phyloP scores from a whole-genome alignment of 2,329 filamentous ascomycete genomes.

The Triangularia verruculosa region DNA sequence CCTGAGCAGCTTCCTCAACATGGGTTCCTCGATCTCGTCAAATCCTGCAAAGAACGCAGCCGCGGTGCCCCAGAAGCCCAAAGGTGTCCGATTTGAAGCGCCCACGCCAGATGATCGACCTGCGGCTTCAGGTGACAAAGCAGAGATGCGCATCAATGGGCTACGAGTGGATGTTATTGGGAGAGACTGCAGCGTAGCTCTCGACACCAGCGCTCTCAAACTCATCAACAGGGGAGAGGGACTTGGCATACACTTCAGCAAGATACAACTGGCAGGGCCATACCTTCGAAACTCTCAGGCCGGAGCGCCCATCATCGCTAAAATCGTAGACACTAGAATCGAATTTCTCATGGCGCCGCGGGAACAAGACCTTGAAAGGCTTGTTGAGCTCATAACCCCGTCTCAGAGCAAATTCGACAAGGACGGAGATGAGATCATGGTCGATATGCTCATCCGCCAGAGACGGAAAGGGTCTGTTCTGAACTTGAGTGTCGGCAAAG shows the following conservation, averaged over 20 bases:
- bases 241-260: slow-evolving; percentile 70
- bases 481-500: slow-evolving; percentile 62
- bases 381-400: slow-evolving; percentile 84
- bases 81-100: slow-evolving; percentile 58
- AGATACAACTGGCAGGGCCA: slow-evolving; percentile 72
- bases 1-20: slow-evolving; percentile 83
- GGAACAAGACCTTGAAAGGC: slow-evolving; percentile 74
- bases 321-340: slow-evolving; percentile 64
- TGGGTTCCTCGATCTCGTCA: slow-evolving; percentile 80
- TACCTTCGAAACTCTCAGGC: slow-evolving; percentile 51
- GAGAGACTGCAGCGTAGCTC: slow-evolving; percentile 67
- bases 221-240: slow-evolving; percentile 71
- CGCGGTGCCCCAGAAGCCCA: slow-evolving; percentile 42
- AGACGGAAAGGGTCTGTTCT: slow-evolving; percentile 82
- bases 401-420: slow-evolving; percentile 86
- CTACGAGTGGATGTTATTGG: slow-evolving; percentile 74
- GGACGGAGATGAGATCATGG: slow-evolving; percentile 86
- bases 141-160: slow-evolving; percentile 74
- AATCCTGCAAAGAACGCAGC: slow-evolving; percentile 48
- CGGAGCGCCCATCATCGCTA: slow-evolving; percentile 59
- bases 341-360: slow-evolving; percentile 72
- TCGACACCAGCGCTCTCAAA: slow-evolving; percentile 81
- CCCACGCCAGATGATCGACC: slow-evolving; percentile 48
- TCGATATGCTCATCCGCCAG: slow-evolving; percentile 86
- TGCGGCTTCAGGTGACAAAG: slow-evolving; percentile 57